These are phyloP conservation scores for Knufia fluminis DNA, from an alignment of 2,329 filamentous ascomycete species.

Conservation along the genomic window DNA sequence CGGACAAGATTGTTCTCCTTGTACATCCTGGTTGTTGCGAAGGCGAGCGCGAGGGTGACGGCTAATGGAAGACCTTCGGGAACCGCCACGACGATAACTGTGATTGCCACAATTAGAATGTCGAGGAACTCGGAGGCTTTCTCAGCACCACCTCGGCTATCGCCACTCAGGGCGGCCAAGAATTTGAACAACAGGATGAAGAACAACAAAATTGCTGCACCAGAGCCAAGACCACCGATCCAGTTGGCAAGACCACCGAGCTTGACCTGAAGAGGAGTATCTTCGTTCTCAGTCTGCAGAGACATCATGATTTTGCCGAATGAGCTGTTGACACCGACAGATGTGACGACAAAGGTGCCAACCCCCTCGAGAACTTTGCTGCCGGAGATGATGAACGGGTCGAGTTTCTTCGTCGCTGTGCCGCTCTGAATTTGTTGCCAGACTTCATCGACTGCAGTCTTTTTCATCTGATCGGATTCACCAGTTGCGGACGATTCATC, in stretches of 20 bases:
- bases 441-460: constrained; percentile 52
- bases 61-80: constrained; percentile 69
- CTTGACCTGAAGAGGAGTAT: constrained; percentile 68
- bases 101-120: constrained; percentile 69
- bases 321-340: constrained; percentile 62
- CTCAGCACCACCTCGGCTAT: constrained; percentile 49
- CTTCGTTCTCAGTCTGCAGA: constrained; percentile 63
- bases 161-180: constrained; percentile 54
- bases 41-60: constrained; percentile 67
- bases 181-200: constrained; percentile 81
- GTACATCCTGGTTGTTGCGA: constrained; percentile 68
- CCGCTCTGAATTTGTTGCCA: constrained; percentile 47
- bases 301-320: constrained; percentile 69
- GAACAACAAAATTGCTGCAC: constrained; percentile 68
- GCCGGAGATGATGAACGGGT: constrained; percentile 73
- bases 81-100: constrained; percentile 70
- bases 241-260: constrained; percentile 66
- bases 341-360: constrained; percentile 65
- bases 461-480: constrained; percentile 64
- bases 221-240: constrained; percentile 68
- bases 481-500: constrained; percentile 67
- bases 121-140: constrained; percentile 73
- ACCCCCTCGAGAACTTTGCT: constrained; percentile 68
- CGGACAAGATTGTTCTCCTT: constrained; percentile 70
- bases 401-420: constrained; percentile 46